Evolutionary conservation across 208 protist genomes (phyloP).

Genomic region (Trypanosoma scelopori): DNA sequence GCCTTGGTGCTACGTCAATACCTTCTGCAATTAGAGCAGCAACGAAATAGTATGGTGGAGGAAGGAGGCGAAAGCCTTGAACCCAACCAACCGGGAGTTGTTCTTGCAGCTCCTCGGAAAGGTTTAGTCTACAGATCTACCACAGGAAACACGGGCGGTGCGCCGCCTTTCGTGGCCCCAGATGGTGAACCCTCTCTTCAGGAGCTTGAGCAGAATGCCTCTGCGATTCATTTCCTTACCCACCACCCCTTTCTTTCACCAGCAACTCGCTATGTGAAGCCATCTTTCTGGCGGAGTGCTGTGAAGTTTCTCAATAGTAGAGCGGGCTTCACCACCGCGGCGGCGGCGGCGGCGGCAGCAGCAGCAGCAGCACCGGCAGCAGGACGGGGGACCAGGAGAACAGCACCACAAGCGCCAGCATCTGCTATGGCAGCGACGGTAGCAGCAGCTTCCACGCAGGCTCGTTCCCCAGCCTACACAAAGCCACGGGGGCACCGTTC

Average conservation of each 20-base stretch:
- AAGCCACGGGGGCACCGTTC: slow-evolving; percentile 18
- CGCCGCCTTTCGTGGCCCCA: neutral
- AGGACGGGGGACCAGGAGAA: neutral
- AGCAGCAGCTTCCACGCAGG: neutral
- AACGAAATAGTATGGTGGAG: neutral
- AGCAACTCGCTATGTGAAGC: slow-evolving; percentile 57
- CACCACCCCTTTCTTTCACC: slow-evolving; percentile 51
- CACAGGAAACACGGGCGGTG: neutral
- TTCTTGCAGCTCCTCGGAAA: neutral
- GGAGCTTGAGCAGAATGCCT: slow-evolving; percentile 25
- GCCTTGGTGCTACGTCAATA: slow-evolving; percentile 16
- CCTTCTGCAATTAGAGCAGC: neutral
- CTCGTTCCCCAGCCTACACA: slow-evolving; percentile 2
- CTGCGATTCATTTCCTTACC: slow-evolving; percentile 46
- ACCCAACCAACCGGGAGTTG: neutral
- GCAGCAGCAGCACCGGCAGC: neutral
- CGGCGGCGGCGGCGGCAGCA: slow-evolving; percentile 6
- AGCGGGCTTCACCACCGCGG: neutral
- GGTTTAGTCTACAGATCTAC: neutral
- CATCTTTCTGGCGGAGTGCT: slow-evolving; percentile 45
- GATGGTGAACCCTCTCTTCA: neutral
- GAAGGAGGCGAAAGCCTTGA: slow-evolving; percentile 32
- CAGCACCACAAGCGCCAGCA: neutral
- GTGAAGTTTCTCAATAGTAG: slow-evolving; percentile 24
- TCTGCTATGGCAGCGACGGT: neutral